Evolutionary conservation across 192 early-diverging fungal genomes (phyloP), one percentile per base, ranked within the genome.

Genomic region (Linnemannia exigua): DNA sequence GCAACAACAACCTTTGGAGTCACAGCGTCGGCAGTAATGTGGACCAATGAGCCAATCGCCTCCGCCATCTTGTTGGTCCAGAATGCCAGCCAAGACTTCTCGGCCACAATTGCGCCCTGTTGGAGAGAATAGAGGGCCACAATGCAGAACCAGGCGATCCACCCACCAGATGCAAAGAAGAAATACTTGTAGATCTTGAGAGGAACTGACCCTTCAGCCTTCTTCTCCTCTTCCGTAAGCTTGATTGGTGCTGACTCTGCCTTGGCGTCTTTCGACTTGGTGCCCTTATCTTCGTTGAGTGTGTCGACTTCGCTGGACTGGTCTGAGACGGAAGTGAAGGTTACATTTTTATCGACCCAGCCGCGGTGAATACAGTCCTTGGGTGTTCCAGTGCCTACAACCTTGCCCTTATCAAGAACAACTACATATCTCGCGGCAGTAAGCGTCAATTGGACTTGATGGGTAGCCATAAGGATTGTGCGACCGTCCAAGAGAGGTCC

Each of bases 391-490:
- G 80, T 71, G 5, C 82, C 69, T 9, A 83, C 67, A 20, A 95
- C 88, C 0, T 87, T 87, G 67, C 94, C 94, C 33, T 92, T 88
- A 17, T 89, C 76, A 74, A 96, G 35, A 14, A 88, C 91, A 9
- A 93, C 90, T n/a, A 96, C 86, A 47, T 88, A 81, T 31, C 68
- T 78, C 51, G 92, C 92, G 35, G 81, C 87, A 37, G 77, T 83
- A 47, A 95, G 76, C 48, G 93, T 94, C 38, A 92, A 72, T 8
- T 91, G 77, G 16, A 95, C 92, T 58, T 96, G 93, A 86, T 98
- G 98, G 0, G 97, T 96, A 12, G 98, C 98, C 25, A 99, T 87
- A 22, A 99, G 88, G 12, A 93, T 79, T 1, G 98, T 99, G 9
- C 96, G 89, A 33, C 91, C 89, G 1, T 81, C 83, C 91, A 99